Evolutionary conservation across 2,329 filamentous ascomycete genomes (phyloP).

Genomic region (Fusarium sp.): DNA sequence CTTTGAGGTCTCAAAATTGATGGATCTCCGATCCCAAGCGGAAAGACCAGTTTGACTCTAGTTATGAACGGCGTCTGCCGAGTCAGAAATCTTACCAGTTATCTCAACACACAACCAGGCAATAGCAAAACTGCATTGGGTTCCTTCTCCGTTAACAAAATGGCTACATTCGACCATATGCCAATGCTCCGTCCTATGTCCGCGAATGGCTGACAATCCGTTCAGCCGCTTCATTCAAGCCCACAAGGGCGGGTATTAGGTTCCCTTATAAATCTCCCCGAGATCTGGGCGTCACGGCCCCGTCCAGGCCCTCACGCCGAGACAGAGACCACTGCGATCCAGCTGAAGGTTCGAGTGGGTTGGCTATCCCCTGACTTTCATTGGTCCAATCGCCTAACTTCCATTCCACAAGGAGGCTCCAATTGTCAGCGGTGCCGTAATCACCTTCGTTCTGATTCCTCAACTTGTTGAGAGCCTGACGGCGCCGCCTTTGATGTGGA

Average conservation of each 20-base stretch:
- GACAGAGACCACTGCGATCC: conserved; percentile 1
- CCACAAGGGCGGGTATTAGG: conserved; percentile 1
- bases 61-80: not conserved
- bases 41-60: not conserved
- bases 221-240: not conserved
- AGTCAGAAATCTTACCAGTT: not conserved
- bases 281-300: conserved; percentile 1
- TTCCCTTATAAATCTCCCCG: not conserved
- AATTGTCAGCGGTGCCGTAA: conserved; percentile 39
- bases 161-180: conserved; percentile 1
- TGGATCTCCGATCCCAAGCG: not conserved
- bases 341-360: conserved; percentile 15
- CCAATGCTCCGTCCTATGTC: conserved; percentile 8
- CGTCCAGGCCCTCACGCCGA: not conserved
- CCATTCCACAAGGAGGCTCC: conserved; percentile 30
- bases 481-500: conserved; percentile 19
- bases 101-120: not conserved
- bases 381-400: conserved; percentile 36
- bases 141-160: conserved; percentile 9
- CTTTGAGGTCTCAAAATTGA: not conserved
- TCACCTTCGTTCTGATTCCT: conserved; percentile 35
- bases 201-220: not conserved
- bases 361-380: conserved; percentile 25
- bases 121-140: conserved; percentile 1
- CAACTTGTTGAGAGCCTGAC: not conserved